phyloP scores from a whole-genome alignment of 1,139 yeast species.

The Yamadazyma dushanensis region DNA sequence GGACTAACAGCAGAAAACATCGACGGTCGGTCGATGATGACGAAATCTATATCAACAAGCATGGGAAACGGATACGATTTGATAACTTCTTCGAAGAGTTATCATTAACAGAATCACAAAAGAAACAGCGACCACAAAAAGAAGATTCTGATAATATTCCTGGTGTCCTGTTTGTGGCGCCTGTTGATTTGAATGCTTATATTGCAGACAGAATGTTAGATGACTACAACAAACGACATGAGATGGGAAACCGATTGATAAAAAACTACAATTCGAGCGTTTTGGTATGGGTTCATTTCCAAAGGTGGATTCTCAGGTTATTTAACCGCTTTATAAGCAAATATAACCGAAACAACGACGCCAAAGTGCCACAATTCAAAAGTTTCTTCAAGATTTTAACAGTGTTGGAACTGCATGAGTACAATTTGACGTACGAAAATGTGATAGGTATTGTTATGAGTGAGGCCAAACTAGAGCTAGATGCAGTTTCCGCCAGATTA shows the following conservation, averaged over 20 bases:
- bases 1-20: not conserved
- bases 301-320: conserved; percentile 38
- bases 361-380: conserved; percentile 21
- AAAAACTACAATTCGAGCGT: conserved; percentile 26
- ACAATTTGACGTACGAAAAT: conserved; percentile 24
- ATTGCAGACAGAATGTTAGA: conserved; percentile 28
- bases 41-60: conserved; percentile 10
- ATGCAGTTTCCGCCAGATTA: conserved; percentile 11
- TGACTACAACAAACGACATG: conserved; percentile 22
- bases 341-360: conserved; percentile 25
- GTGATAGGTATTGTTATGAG: conserved; percentile 25
- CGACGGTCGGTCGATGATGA: conserved; percentile 8
- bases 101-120: conserved; percentile 11
- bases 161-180: not conserved
- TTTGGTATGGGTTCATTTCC: conserved; percentile 30
- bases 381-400: conserved; percentile 21
- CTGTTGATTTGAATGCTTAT: conserved; percentile 20
- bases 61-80: conserved; percentile 25
- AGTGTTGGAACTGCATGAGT: conserved; percentile 11
- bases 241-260: conserved; percentile 16
- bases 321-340: conserved; percentile 37
- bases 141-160: conserved; percentile 10
- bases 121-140: conserved; percentile 13
- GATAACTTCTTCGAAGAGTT: conserved; percentile 23
- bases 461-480: conserved; percentile 29